Evolutionary conservation across 805 yeast species (phyloP).

Genomic region (Yamadazyma laniorum): DNA sequence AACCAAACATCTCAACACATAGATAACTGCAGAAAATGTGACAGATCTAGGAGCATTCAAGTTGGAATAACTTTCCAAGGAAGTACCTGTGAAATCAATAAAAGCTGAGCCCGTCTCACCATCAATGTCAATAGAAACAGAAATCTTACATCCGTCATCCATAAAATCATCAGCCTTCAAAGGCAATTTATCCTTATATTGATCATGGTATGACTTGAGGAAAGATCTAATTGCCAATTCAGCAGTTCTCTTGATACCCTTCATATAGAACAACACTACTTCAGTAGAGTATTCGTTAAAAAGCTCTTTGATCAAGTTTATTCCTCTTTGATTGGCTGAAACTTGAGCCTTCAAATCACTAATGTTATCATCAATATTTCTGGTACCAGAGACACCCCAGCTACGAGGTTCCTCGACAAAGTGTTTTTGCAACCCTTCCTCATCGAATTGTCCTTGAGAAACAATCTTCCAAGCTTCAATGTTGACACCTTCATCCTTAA

Average conservation of each 20-base stretch:
- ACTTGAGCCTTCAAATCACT: constrained; percentile 76
- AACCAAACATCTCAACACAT: constrained; percentile 78
- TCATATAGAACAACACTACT: constrained; percentile 70
- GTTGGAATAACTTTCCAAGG: constrained; percentile 32
- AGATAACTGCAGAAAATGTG: constrained; percentile 80
- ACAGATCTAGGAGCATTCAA: constrained; percentile 89
- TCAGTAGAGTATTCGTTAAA: constrained; percentile 59
- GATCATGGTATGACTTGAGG: constrained; percentile 25
- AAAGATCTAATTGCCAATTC: constrained; percentile 59
- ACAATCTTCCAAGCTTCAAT: constrained; percentile 20
- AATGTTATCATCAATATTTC: constrained; percentile 21
- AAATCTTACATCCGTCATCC: constrained; percentile 19
- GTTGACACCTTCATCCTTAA: constrained; percentile 22
- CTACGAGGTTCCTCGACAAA: constrained; percentile 18
- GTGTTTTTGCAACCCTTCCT: constrained; percentile 16
- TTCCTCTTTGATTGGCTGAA: constrained; percentile 85
- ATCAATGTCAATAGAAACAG: constrained; percentile 19
- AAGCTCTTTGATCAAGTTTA: constrained; percentile 55
- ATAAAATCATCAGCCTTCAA: constrained; percentile 17
- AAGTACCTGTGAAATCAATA: constrained; percentile 28
- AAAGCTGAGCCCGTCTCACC: constrained; percentile 20
- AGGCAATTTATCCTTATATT: constrained; percentile 40
- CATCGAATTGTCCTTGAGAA: constrained; percentile 17
- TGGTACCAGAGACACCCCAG: constrained; percentile 21
- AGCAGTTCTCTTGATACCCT: constrained; percentile 78